Evolutionary conservation across 2,329 filamentous ascomycete genomes (phyloP), one percentile per base, ranked within the genome.

Genomic region (Venturia carpophila): DNA sequence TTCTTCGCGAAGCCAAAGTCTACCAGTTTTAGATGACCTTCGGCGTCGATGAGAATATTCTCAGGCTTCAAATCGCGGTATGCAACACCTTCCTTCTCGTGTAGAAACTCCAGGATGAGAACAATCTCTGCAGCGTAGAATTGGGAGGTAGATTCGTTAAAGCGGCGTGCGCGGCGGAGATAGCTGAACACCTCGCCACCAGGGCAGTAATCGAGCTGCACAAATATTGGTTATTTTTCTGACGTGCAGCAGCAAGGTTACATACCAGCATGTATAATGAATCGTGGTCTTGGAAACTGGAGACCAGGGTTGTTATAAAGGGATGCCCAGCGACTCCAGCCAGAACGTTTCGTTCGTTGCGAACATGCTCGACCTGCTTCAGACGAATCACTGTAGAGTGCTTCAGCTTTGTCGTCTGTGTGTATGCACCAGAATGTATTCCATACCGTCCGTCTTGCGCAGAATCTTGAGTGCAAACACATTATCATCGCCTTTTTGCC

Each of bases 101-200:
- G 90, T 67, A 93, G 79, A 72, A 87, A 92, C 74, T 92, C 89
- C 64, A 94, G 79, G 66, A 93, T 90, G 5, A 93, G 80, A 13
- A 92, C 89, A 65, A 93, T 92, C 76, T 93, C 90, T 67, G 90
- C 89, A 27, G 88, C 87, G 75, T 93, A 94, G 79, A 93, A 93
- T 68, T 88, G 87, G 11, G 89, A 87, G 60, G 87, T 89, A 60
- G 84, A 79, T 74, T 93, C 90, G 72, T 91, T 88, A 76, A 94
- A 94, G 68, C 89, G 86, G 67, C 89, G 84, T 68, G 88, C 85
- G 75, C 89, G 86, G 69, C 90, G 85, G 58, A 94, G 80, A 72
- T 93, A 93, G 71, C 86, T 91, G 75, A 94, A 93, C 47, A 94
- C 85, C 78, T 94, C 90, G 73, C 90, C 90, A 65, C 90, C 90